These are phyloP conservation scores for Mycosarcoma mackinlayi DNA, from an alignment of 1,284 basidiomycete species.

Conservation along the genomic window DNA sequence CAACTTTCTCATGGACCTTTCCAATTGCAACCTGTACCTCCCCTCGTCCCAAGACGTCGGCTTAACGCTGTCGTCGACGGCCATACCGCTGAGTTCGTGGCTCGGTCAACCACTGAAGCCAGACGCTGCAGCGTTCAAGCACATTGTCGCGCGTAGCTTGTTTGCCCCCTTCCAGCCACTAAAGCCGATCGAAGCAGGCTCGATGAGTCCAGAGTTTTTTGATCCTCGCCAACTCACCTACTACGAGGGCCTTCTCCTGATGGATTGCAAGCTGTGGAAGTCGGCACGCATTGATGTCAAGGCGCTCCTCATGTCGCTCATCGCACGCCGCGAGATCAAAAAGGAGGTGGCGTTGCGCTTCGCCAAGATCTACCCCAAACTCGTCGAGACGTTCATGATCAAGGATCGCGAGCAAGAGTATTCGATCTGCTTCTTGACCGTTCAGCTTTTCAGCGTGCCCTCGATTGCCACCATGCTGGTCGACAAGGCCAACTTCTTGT, in stretches of 20 bases:
- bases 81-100: slow-evolving; percentile 15
- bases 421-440: slow-evolving; percentile 64
- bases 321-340: slow-evolving; percentile 79
- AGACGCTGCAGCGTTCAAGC: slow-evolving; percentile 56
- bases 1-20: slow-evolving; percentile 59
- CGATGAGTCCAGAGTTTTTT: slow-evolving; percentile 61
- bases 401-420: slow-evolving; percentile 66
- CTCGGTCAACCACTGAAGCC: slow-evolving; percentile 32
- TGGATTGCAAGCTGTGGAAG: slow-evolving; percentile 67
- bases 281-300: slow-evolving; percentile 77
- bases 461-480: slow-evolving; percentile 64
- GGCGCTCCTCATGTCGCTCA: slow-evolving; percentile 81
- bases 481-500: slow-evolving; percentile 46
- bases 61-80: slow-evolving; percentile 3
- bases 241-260: slow-evolving; percentile 62
- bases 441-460: slow-evolving; percentile 67
- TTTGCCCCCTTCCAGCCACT: slow-evolving; percentile 53
- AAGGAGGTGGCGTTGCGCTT: slow-evolving; percentile 76
- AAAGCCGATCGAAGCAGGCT: slow-evolving; percentile 34
- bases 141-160: slow-evolving; percentile 49
- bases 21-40: slow-evolving; percentile 58
- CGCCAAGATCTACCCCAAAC: slow-evolving; percentile 59
- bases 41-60: slow-evolving; percentile 12
- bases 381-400: slow-evolving; percentile 66
- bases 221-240: slow-evolving; percentile 53